Base-by-base conservation (phyloP, 441 rosid genomes). In the Breynia disticha region DNA sequence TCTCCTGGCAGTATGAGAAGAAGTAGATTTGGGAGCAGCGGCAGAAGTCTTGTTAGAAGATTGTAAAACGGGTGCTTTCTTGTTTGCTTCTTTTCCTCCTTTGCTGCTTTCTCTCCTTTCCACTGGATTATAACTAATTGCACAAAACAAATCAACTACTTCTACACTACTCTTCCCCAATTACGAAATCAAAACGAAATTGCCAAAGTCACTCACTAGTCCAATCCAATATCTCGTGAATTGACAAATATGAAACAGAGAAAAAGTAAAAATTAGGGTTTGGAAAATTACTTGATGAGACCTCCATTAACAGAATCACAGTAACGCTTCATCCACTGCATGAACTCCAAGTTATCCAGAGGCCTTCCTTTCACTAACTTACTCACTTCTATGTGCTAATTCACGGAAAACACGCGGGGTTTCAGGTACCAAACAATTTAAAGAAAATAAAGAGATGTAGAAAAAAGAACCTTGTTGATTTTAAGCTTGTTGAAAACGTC, bases 301-400 rank as follows among this genome's bases (percentile, higher is more conserved):
- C 87, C 81, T 41, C 93, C 95, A 15, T 74, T 78, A 1, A 84
- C 81, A 47, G 97, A 79, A 76, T 93, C 99, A 11, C 88, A 89
- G 69, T 87, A 89, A 37, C 77, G 81, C 76, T 89, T 93, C 97
- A 93, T 68, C 99, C 99, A 93, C 49, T 89, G 97, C 86, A 87
- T 89, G 46, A 89, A 93, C 78, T 93, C 99, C 83, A 93, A 64
- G 63, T 93, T 93, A 57, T 93, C 98, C 55, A 89, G 78, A 42
- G 97, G 93, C 63, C 97, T 80, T 43, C 98, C 96, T 62, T 93
- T 93, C 61, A 84, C 86, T 2, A 86, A 79, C 71, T 89, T 93
- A 64, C 69, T 84, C 63, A 93, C 99, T 19, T 93, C 97, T 0
- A 89, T 80, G 63, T 93, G 84, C 96, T 89, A 60, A 46, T 11